Evolutionary conservation across 176 grass and related monocot species (phyloP), one percentile per base, ranked within the genome.

Genomic region (Musa beccarii): DNA sequence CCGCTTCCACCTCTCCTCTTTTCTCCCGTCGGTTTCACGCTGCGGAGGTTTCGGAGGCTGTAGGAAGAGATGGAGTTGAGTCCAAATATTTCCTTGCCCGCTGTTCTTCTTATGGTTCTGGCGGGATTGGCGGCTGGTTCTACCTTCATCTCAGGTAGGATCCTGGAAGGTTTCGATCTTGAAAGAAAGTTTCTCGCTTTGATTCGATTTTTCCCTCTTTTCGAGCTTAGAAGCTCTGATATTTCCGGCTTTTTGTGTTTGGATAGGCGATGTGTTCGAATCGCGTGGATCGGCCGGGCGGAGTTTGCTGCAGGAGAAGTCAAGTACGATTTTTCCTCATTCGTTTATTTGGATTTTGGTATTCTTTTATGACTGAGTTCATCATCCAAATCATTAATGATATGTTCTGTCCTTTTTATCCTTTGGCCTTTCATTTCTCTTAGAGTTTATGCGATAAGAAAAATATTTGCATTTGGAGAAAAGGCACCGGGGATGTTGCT

Each of bases 191-290:
- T 66, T 17, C n/a, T 70, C 25, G 2, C 1, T 5, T 66, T 66
- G 23, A 22, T 66, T 66, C 1, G 8, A n/a, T 49, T 50, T n/a
- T 7, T 13, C 66, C 9, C 19, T 2, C 14, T 43, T 9, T 34
- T 25, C 66, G 17, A 51, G 49, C 43, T 70, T 3, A 70, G 17
- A 25, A 20, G 1, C 0, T 51, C 2, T 6, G 34, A 9, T 52
- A 50, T 29, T 17, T 49, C 9, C 10, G 9, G 19, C 6, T 7
- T 17, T 10, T 12, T 51, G 25, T 51, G 17, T 51, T 51, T 51
- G 68, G 68, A 8, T 29, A 75, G 73, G 34, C n/a, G 52, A 59
- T 34, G 73, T 61, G 73, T 54, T 75, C 54, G 16, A 75, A 23
- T 75, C 73, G 12, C 73, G 16, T 49, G 54, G 73, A 57, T 12